phyloP scores from a whole-genome alignment of 2,329 filamentous ascomycete species.

The Alternaria incomplexa region DNA sequence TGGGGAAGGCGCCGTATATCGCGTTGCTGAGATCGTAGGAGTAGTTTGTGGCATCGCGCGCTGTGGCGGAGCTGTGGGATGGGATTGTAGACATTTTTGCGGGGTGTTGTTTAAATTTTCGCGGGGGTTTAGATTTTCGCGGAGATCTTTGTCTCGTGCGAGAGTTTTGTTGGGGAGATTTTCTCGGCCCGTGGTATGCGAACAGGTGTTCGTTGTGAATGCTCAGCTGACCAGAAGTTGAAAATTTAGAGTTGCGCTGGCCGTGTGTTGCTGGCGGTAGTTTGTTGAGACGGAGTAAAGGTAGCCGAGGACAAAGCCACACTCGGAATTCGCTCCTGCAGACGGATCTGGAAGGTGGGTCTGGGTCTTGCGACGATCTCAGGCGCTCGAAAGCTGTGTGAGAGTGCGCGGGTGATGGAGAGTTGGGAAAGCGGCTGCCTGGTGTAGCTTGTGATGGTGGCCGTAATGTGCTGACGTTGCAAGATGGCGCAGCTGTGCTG shows the following conservation, averaged over 20 bases:
- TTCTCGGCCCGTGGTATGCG: neutral
- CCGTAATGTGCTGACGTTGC: conserved; percentile 41
- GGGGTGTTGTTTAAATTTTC: neutral
- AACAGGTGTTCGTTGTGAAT: conserved; percentile 10
- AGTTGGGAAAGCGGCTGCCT: conserved; percentile 34
- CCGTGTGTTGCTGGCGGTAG: neutral
- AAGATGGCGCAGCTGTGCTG: conserved; percentile 20
- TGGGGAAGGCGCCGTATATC: conserved; percentile 24
- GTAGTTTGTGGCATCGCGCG: conserved; percentile 25
- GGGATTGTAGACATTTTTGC: neutral
- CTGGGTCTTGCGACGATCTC: conserved; percentile 1
- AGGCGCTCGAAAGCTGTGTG: neutral
- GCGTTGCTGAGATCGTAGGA: conserved; percentile 21
- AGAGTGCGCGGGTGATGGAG: neutral
- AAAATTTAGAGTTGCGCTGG: neutral
- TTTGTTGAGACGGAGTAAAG: neutral
- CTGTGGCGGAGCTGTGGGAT: conserved; percentile 14
- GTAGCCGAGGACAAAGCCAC: conserved; percentile 16
- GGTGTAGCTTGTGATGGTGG: conserved; percentile 19
- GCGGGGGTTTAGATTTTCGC: neutral
- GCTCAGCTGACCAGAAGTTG: neutral
- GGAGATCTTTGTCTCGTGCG: neutral
- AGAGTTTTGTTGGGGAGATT: neutral
- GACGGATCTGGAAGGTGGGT: conserved; percentile 25
- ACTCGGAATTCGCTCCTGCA: conserved; percentile 19